A percentile compares a stretch with the other conserved stretches of the same genome.
Conservation (phyloP, 441 rosid species). For the Croton laevigatus region DNA sequence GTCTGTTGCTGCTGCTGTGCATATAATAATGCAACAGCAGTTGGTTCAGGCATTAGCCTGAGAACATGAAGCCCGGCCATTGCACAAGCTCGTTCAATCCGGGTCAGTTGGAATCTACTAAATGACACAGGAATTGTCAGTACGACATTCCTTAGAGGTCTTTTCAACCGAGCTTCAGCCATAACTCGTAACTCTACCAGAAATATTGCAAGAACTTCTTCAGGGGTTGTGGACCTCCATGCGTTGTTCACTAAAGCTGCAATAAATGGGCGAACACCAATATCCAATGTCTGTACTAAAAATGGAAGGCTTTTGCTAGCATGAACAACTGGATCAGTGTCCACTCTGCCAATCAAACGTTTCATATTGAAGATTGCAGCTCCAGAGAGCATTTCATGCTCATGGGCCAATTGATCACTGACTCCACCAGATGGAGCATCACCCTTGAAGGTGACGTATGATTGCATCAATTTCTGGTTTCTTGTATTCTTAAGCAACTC, state of each 20-base stretch:
- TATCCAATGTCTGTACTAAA: slow-evolving; percentile 74
- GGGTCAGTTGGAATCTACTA: slow-evolving; percentile 71
- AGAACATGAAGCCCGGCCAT: slow-evolving; percentile 90
- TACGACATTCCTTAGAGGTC: slow-evolving; percentile 65
- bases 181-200: slow-evolving; percentile 67
- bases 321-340: slow-evolving; percentile 74
- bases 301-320: slow-evolving; percentile 73
- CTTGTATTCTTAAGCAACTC: slow-evolving; percentile 70
- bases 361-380: slow-evolving; percentile 89
- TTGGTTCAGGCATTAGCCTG: slow-evolving; percentile 85
- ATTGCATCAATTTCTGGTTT: slow-evolving; percentile 70
- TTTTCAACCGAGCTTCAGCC: slow-evolving; percentile 71
- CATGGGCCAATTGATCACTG: slow-evolving; percentile 61
- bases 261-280: slow-evolving; percentile 77
- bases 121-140: slow-evolving; percentile 80
- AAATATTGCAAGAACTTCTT: slow-evolving; percentile 79
- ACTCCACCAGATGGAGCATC: slow-evolving; percentile 73
- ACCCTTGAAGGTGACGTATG: slow-evolving; percentile 72
- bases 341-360: slow-evolving; percentile 81
- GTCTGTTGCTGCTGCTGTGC: slow-evolving; percentile 81
- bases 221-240: slow-evolving; percentile 88
- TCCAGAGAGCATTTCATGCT: slow-evolving; percentile 72
- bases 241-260: slow-evolving; percentile 77
- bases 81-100: slow-evolving; percentile 82
- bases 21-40: slow-evolving; percentile 75